Base-by-base conservation (phyloP, 768 basidiomycete species). In the Sporobolomyces phaffii region DNA sequence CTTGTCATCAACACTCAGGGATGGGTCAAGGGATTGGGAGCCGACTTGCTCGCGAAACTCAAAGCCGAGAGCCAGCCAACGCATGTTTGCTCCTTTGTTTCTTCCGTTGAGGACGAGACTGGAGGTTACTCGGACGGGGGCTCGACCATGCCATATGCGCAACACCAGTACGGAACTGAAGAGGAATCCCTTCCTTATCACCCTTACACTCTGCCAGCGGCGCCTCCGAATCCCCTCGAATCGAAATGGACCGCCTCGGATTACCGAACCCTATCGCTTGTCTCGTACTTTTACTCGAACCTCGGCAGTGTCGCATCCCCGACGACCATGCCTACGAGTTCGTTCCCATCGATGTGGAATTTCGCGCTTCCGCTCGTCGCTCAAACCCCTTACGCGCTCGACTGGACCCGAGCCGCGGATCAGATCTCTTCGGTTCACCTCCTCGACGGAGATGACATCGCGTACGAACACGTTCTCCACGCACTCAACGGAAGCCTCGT, bases 1-100 rank as follows among this genome's bases (percentile, higher is more conserved):
- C 83, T 97, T 22, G 84, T 97, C 20, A 83, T 98, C 58, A 99
- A 98, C 76, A 97, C 90, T 0, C 93, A 94, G 85, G 94, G 94
- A 3, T 99, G 94, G 94, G 84, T 84, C 8, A 97, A 93, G 76
- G 94, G 94, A 10, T 84, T 96, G 4, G 94, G 94, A 5, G 86
- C 85, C 20, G 89, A 94, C 72, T 78, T 98, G 15, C 83, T 85
- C 3, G 76, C 75, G 18, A 83, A 83, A 68, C 86, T 99, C 52
- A 86, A 92, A 72, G 82, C 82, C 14, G 78, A 85, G 38, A 78
- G 85, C 7, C 80, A 83, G 28, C 84, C 89, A 0, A 84, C 84
- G 0, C 79, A 84, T 62, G 77, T 87, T 28, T 89, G 84, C 51
- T 75, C 73, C 28, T 77, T 79, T 68, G 71, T 70, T 43, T 47